Evolutionary conservation across 352 stramenopile species (phyloP), one percentile per base, ranked within the genome.

Genomic region (Saprolegnia diclina): DNA sequence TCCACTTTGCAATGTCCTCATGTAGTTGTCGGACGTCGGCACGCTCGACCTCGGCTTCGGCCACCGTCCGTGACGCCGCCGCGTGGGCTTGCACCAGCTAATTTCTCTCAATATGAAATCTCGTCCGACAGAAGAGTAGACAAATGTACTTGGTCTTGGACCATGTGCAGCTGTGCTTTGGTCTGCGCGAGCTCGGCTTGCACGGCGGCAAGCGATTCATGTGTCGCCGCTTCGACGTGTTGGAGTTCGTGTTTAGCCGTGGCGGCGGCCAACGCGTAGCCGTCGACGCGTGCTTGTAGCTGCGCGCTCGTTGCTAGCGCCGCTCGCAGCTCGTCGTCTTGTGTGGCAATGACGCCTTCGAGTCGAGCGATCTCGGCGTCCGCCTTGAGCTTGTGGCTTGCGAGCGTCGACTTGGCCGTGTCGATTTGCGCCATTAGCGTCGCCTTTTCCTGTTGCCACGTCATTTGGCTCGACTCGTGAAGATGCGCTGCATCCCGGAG

Each of bases 1-100:
- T 88, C 18, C 89, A 78, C 38, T 79, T 71, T 35, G 78, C 77
- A n/a, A 90, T 61, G 22, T 90, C 80, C 18, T 45, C 57, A 56
- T 86, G 73, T 3, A 92, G 63, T 22, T 87, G 71, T 13, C 73
- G 71, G 11, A 79, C 74, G 0, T 74, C 71, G 5, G 59, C 67
- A 14, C 69, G 64, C 65, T 89, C 78, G 1, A 74, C 37, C 9
- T 87, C 74, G 3, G 89, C 73, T 0, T 90, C 78, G 1, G 71
- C 63, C 6, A 67, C 24, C 37, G 56, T 79, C 74, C 82, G 78
- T 4, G 79, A 71, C 5, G 46, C 72, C 53, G 84, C 79, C 10
- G 44, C 54, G 37, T 84, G 74, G 1, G 55, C 56, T 26, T 81
- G 46, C 18, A 76, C 57, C 19, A 67, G 10, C 61, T 67, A 56